Base-by-base conservation (phyloP, 352 stramenopile genomes). In the Pythium sp. region DNA sequence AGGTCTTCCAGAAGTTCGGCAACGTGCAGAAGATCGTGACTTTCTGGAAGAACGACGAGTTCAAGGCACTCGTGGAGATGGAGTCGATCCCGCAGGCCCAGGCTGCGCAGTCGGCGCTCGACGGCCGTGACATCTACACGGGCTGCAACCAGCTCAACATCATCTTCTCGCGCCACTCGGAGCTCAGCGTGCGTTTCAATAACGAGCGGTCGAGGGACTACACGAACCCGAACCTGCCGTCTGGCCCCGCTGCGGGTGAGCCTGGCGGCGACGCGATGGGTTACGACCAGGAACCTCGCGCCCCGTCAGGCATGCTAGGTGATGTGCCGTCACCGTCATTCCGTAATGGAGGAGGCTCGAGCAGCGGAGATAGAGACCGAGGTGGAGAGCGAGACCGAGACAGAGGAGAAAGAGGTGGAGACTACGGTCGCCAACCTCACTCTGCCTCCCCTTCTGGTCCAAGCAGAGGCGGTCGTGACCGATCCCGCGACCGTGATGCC, bases 1-100 rank as follows among this genome's bases (percentile, higher is more conserved):
- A 94, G 74, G 81, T 90, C 60, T 94, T 94, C 55, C 81, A 91
- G 47, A 92, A 92, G 74, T 94, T 93, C 75, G 87, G 87, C 62
- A 91, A 87, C 22, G 87, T 94, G 2, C 59, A 91, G 28, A 94
- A 94, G 67, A 82, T 94, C 43, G 84, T 93, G 62, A 90, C 83
- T 22, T 94, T 92, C 67, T 91, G 78, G 81, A 92, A 93, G 66
- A 84, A 91, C 65, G 79, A 88, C 34, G 87, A 92, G 67, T 92
- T 93, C 69, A 93, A 92, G 65, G 64, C 87, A 49, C 82, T 94
- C 11, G 80, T 94, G 8, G 80, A 94, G 68, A 90, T 94, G 81
- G 81, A 91, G 58, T 84, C 87, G 15, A 65, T 89, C 11, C 80
- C 89, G 43, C 84, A 93, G 72, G 87, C 87, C 6, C 76, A 87